Evolutionary conservation across 352 stramenopile genomes (phyloP), one percentile per base, ranked within the genome.

Genomic region (Globisporangium spiculum): DNA sequence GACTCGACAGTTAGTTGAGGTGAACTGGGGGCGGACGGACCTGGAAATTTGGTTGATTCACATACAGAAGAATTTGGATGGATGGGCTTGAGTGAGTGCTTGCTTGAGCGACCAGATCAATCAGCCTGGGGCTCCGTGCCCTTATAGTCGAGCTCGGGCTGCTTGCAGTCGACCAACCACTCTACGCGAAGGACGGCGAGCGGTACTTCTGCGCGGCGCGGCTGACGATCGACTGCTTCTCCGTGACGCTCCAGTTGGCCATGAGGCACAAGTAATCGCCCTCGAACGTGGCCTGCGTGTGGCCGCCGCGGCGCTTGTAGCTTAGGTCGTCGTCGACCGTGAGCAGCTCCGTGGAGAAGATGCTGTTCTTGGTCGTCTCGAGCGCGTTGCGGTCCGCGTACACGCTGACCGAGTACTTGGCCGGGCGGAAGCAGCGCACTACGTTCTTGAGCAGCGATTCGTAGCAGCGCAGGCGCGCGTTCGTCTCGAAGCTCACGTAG

Each of bases 401-500:
- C 54, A 99, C 91, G 27, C 96, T 99, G 64, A 99, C 93, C 32
- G 98, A 96, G 81, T 99, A 99, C 63, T 98, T 94, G 74, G 96
- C 94, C 9, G 98, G 98, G 63, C 93, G 89, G 77, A 99, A 99
- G 70, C 98, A 98, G 54, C 88, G 83, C 55, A 99, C 82, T n/a
- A 99, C 97, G 74, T 99, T 99, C 70, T 97, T 98, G 58, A 99
- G 89, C 57, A 99, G 83, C 32, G 92, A 94, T 63, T 90, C 93
- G 74, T 94, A 94, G 67, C 80, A 88, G 60, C 84, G 83, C 36
- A 96, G 75, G 55, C 84, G 83, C 44, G 86, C 84, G 77, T 99
- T 99, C 36, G 97, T 99, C 89, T 99, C 98, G 75, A 99, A 99
- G 76, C 88, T 98, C 54, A 97, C 97, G 79, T 98, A 99, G 79